Percentiles rank a stretch among this genome's conserved stretches.
phyloP scores from a whole-genome alignment of 805 yeast species.

The Lachancea lanzarotensis region DNA sequence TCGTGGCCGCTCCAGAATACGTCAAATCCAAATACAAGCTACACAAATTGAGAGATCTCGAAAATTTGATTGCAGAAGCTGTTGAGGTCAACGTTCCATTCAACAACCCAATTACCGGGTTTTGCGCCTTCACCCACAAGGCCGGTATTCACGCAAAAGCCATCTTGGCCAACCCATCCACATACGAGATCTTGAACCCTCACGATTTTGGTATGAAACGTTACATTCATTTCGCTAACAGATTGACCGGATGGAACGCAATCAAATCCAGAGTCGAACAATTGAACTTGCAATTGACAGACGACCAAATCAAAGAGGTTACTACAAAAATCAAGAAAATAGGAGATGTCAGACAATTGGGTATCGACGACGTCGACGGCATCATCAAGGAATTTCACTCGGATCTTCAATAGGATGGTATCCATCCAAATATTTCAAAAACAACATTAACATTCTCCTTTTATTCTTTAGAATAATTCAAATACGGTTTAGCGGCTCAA shows the following conservation, averaged over 20 bases:
- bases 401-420: constrained; percentile 29
- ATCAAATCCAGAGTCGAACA: constrained; percentile 97
- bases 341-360: constrained; percentile 91
- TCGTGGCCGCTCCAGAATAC: constrained; percentile 95
- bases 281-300: constrained; percentile 81
- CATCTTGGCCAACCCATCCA: constrained; percentile 94
- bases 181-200: constrained; percentile 93
- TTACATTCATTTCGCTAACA: constrained; percentile 95
- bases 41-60: constrained; percentile 92
- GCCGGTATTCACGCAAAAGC: constrained; percentile 99
- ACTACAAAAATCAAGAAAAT: constrained; percentile 87
- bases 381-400: constrained; percentile 91
- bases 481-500: no score
- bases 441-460: background rate
- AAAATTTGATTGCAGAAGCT: constrained; percentile 92
- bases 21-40: constrained; percentile 90
- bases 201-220: constrained; percentile 92
- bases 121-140: constrained; percentile 98
- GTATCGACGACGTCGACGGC: constrained; percentile 95
- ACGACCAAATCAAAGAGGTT: constrained; percentile 92
- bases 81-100: constrained; percentile 96
- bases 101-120: constrained; percentile 97
- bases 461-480: background rate
- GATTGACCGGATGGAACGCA: constrained; percentile 98
- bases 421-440: no score